Conservation (phyloP, 331 rosid genomes). For the Spiraea crenata region DNA sequence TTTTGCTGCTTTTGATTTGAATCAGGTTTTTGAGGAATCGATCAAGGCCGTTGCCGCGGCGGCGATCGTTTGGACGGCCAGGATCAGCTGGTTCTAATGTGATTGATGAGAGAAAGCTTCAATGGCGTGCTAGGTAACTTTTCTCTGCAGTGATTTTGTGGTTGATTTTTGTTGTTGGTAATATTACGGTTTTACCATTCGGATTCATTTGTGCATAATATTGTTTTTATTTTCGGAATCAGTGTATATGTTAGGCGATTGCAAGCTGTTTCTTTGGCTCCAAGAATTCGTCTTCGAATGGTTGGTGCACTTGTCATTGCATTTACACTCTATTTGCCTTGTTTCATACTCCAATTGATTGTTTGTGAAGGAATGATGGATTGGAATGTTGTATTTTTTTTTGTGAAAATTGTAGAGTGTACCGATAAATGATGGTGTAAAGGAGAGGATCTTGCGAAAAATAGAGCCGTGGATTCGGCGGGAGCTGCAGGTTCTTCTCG, state of each 20-base stretch:
- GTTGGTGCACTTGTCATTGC: conserved; percentile 13
- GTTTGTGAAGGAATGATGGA: neutral
- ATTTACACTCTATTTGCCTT: neutral
- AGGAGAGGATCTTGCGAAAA: conserved; percentile 32
- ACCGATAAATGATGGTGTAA: conserved; percentile 22
- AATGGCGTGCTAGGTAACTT: conserved; percentile 59
- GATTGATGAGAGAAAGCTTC: conserved; percentile 44
- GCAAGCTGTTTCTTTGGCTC: conserved; percentile 36
- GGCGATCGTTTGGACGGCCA: conserved; percentile 58
- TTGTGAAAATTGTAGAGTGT: conserved; percentile 28
- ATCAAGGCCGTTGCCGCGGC: conserved; percentile 48
- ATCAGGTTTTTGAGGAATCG: conserved; percentile 26
- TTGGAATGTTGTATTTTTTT: neutral
- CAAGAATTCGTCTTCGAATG: conserved; percentile 28
- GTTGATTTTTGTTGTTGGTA: neutral
- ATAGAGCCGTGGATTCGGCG: conserved; percentile 60
- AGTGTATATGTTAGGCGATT: conserved; percentile 38
- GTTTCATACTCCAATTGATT: neutral
- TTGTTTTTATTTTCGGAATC: neutral
- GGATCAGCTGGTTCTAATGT: conserved; percentile 33
- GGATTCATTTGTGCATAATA: too few species aligned
- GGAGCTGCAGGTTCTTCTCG: conserved; percentile 57
- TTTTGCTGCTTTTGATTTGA: neutral
- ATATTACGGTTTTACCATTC: too few species aligned
- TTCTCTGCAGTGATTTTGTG: neutral